Base-by-base conservation (phyloP, 148 eudicot genomes). In the Chenopodium suecicum region DNA sequence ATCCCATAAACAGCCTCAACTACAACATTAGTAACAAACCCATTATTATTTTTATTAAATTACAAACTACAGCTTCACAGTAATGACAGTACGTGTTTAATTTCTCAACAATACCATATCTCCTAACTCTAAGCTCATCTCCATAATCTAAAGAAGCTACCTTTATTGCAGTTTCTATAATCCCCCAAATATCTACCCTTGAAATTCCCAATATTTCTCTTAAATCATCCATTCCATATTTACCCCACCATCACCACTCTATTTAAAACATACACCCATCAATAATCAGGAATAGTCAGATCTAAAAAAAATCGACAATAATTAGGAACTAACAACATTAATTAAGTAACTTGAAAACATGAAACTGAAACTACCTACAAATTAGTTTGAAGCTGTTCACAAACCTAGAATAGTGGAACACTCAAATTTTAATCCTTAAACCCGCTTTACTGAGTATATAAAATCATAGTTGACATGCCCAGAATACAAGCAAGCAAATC, bases 171-270 rank as follows among this genome's bases (percentile, higher is more conserved):
- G 98, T 58, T 12, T 96, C 95, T 37, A 96, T 90, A 1, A 96
- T 78, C 25, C 84, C 80, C 95, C 95, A 96, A 52, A 96, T 85
- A 74, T 88, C 87, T n/a, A 70, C 86, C 48, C 90, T 73, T 2
- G 97, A 88, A 82, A 81, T 82, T 29, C 86, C 78, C 66, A 96
- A 58, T 56, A 96, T 86, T 84, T 31, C 67, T 58, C 95, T 82
- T 17, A 94, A 80, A 20, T 92, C 97, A 60, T 90, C 93, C 86
- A 88, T 80, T 96, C 93, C 98, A 96, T 96, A 20, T 31, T 25
- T 23, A 67, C 52, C 52, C 52, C 10, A 9, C 10, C 52, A 9
- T 12, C 37, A 34, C 54, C 71, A 76, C 44, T 62, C 68, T 6
- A 67, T 27, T 54, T 50, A 25, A 34, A 67, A 44, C 32, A 5